Percentiles rank a stretch among this genome's conserved stretches.
These are phyloP conservation scores for Antitrichia curtipendula DNA, from an alignment of 225 moss, liverwort and hornwort genomes.

Conservation along the genomic window DNA sequence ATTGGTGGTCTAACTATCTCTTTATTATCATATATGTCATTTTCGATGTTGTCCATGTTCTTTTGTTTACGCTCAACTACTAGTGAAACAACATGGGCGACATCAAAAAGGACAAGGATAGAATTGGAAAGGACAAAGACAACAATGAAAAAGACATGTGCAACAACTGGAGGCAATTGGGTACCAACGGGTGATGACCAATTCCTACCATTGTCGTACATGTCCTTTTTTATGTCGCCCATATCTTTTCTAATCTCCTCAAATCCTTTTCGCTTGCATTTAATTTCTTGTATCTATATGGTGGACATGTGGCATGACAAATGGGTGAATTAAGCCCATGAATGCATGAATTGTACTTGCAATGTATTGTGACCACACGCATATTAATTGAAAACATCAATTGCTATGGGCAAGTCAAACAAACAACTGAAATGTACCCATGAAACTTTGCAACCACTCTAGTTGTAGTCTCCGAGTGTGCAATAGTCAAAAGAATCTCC, in stretches of 20 bases:
- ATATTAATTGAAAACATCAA: background rate
- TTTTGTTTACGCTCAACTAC: rapidly evolving
- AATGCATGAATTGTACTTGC: background rate
- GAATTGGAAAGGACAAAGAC: rapidly evolving
- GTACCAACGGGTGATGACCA: rapidly evolving
- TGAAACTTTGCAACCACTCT: rapidly evolving
- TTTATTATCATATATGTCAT: background rate
- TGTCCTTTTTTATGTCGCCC: background rate
- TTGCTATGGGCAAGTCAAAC: rapidly evolving
- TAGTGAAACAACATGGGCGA: rapidly evolving
- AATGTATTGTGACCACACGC: rapidly evolving
- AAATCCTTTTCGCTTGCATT: rapidly evolving
- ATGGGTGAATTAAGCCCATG: rapidly evolving
- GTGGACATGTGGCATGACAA: rapidly evolving
- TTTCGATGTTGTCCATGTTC: rapidly evolving
- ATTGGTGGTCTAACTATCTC: rapidly evolving
- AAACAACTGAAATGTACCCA: rapidly evolving
- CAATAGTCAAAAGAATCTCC: background rate
- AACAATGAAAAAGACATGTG: rapidly evolving
- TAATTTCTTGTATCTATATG: background rate
- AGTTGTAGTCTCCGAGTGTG: rapidly evolving
- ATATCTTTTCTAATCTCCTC: background rate
- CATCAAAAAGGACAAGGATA: background rate
- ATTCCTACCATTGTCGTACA: rapidly evolving
- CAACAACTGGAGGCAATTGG: rapidly evolving